Conservation (phyloP, 257 asterid species). For the Vinca minor region DNA sequence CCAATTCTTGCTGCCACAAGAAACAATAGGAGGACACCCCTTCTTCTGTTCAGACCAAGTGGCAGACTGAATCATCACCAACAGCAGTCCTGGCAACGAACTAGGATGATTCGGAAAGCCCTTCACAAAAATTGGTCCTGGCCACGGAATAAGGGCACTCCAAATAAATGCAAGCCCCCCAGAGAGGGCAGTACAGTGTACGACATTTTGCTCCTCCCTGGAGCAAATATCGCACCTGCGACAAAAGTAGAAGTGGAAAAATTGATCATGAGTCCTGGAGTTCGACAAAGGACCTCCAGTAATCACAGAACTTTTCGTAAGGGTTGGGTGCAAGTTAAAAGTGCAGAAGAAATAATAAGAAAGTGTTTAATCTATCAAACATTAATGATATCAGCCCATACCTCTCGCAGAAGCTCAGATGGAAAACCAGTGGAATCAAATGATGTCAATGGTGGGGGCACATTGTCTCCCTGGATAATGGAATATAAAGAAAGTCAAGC, state of each 20-base stretch:
- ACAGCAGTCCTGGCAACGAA: constrained; percentile 65
- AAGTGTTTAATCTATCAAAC: constrained; percentile 16
- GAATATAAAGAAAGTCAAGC: constrained; percentile 8
- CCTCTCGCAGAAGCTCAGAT: constrained; percentile 88
- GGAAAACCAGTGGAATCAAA: constrained; percentile 78
- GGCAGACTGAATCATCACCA: constrained; percentile 72
- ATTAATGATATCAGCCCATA: no score
- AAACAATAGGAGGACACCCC: constrained; percentile 73
- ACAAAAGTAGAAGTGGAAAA: constrained; percentile 57
- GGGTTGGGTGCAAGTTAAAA: constrained; percentile 7
- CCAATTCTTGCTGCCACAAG: constrained; percentile 70
- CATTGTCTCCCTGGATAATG: constrained; percentile 64
- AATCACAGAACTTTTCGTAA: constrained; percentile 26
- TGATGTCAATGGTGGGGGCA: constrained; percentile 67
- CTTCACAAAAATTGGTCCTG: constrained; percentile 71
- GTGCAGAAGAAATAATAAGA: neutral
- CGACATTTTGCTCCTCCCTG: constrained; percentile 95
- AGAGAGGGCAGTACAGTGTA: constrained; percentile 67
- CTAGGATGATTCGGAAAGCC: constrained; percentile 79
- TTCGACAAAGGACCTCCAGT: constrained; percentile 39
- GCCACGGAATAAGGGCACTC: constrained; percentile 68
- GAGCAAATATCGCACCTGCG: constrained; percentile 99
- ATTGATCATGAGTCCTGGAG: constrained; percentile 38
- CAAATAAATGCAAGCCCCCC: constrained; percentile 67
- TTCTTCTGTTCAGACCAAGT: constrained; percentile 60